A percentile compares a stretch with the other conserved stretches of the same genome.
Conservation (phyloP, 2,329 filamentous ascomycete genomes). For the Trichophyton rubrum region DNA sequence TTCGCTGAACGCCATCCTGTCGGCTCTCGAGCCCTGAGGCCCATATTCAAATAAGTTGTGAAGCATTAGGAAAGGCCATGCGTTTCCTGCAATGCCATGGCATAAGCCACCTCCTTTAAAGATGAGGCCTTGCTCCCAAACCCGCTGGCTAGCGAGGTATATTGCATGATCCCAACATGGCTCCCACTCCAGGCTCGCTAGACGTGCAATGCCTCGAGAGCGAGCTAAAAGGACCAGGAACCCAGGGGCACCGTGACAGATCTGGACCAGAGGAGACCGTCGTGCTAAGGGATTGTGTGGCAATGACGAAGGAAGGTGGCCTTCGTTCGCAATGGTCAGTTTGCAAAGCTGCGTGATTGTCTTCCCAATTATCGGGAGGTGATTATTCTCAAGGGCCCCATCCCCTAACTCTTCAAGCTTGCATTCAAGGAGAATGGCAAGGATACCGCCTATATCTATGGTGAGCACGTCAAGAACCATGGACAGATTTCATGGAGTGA, state of each 20-base stretch:
- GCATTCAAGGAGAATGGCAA: conserved; percentile 27
- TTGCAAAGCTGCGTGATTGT: conserved; percentile 28
- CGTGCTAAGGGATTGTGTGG: conserved; percentile 19
- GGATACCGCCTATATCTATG: conserved; percentile 22
- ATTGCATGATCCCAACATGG: conserved; percentile 29
- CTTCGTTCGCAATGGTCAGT: conserved; percentile 23
- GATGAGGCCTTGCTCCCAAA: conserved; percentile 32
- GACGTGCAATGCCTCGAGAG: conserved; percentile 19
- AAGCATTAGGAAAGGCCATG: conserved; percentile 28
- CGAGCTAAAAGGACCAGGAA: conserved; percentile 26
- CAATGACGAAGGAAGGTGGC: conserved; percentile 29
- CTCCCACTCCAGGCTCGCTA: conserved; percentile 23
- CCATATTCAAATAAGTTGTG: conserved; percentile 28
- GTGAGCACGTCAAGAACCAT: not conserved
- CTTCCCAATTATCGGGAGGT: conserved; percentile 24
- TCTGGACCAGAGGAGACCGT: conserved; percentile 26
- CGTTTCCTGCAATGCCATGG: conserved; percentile 32
- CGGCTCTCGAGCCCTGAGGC: conserved; percentile 13
- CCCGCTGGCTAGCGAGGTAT: conserved; percentile 21
- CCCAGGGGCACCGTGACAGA: conserved; percentile 32
- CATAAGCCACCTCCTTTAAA: conserved; percentile 32
- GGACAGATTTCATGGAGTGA: not conserved
- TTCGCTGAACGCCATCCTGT: conserved; percentile 17
- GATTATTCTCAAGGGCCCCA: conserved; percentile 11
- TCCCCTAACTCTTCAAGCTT: conserved; percentile 21